phyloP scores from a whole-genome alignment of 257 asterid genomes.

The Petunia secreta region DNA sequence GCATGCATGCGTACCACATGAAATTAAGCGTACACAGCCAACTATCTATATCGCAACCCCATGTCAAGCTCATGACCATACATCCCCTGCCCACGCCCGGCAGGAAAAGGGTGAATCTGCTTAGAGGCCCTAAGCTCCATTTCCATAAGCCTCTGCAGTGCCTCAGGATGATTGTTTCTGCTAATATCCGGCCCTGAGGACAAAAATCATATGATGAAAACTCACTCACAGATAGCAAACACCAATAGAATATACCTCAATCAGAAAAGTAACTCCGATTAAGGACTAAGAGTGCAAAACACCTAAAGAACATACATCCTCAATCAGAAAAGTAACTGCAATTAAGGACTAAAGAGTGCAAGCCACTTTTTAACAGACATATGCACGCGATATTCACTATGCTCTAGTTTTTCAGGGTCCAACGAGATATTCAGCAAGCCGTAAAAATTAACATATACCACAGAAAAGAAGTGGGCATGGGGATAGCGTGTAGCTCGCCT shows the following conservation, averaged over 20 bases:
- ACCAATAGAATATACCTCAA: neutral
- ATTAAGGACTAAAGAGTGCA: neutral
- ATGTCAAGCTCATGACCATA: conserved; percentile 63
- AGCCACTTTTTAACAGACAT: neutral
- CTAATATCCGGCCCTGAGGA: conserved; percentile 29
- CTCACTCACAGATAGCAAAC: neutral
- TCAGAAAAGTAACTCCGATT: conserved; percentile 14
- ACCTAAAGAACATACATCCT: neutral
- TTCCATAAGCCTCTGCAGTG: conserved; percentile 75
- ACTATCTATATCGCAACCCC: conserved; percentile 63
- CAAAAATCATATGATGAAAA: neutral
- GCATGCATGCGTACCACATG: conserved; percentile 2
- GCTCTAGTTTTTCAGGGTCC: neutral
- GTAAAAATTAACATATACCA: neutral
- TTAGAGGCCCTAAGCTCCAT: conserved; percentile 74
- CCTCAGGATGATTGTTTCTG: conserved; percentile 62
- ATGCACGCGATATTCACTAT: neutral
- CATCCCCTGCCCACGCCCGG: conserved; percentile 57
- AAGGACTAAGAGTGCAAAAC: neutral
- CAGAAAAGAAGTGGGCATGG: conserved; percentile 7
- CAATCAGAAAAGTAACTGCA: conserved; percentile 15
- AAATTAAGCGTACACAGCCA: conserved; percentile 5
- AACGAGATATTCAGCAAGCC: neutral
- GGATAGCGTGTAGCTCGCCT: neutral
- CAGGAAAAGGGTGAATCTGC: conserved; percentile 58